A percentile compares a stretch with the other conserved stretches of the same genome.
These are phyloP conservation scores for Mycocentrospora acerina DNA, from an alignment of 2,329 filamentous ascomycete genomes.

Conservation along the genomic window DNA sequence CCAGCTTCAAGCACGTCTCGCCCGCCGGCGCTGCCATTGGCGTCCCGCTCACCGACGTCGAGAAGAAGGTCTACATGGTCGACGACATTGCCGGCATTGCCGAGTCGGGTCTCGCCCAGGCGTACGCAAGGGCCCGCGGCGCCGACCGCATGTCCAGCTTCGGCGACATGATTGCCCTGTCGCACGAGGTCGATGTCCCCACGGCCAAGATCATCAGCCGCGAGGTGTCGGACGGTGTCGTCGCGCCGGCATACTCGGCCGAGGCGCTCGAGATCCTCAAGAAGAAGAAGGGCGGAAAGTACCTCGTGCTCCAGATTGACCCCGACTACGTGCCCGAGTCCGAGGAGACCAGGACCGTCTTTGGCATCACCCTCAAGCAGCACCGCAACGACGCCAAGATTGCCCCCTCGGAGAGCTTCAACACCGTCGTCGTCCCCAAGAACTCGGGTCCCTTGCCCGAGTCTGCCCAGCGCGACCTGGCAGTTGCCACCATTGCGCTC, in stretches of 20 bases:
- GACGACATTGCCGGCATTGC: slow-evolving; percentile 91
- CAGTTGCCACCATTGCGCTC: slow-evolving; percentile 92
- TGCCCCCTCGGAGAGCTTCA: slow-evolving; percentile 77
- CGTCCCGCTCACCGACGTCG: slow-evolving; percentile 78
- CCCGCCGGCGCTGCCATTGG: slow-evolving; percentile 95
- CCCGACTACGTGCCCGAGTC: slow-evolving; percentile 74
- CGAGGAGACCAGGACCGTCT: slow-evolving; percentile 82
- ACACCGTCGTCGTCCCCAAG: slow-evolving; percentile 82
- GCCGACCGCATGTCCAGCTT: slow-evolving; percentile 99
- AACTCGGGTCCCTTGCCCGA: slow-evolving; percentile 72
- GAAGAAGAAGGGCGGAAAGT: slow-evolving; percentile 98
- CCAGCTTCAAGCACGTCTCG: slow-evolving; percentile 97
- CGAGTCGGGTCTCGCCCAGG: slow-evolving; percentile 82
- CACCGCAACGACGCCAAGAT: slow-evolving; percentile 91
- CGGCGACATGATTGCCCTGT: slow-evolving; percentile 92
- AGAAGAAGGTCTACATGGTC: slow-evolving; percentile 98
- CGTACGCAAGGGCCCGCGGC: slow-evolving; percentile 91
- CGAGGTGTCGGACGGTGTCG: slow-evolving; percentile 95
- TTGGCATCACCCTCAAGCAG: slow-evolving; percentile 85
- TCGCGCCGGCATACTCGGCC: slow-evolving; percentile 82
- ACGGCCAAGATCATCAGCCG: slow-evolving; percentile 98
- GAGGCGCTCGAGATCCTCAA: slow-evolving; percentile 87
- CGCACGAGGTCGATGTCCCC: slow-evolving; percentile 83
- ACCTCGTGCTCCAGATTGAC: slow-evolving; percentile 94
- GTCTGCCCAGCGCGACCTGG: slow-evolving; percentile 81